These are phyloP conservation scores for Aureobasidium sp. DNA, from an alignment of 2,329 filamentous ascomycete genomes.

Conservation along the genomic window DNA sequence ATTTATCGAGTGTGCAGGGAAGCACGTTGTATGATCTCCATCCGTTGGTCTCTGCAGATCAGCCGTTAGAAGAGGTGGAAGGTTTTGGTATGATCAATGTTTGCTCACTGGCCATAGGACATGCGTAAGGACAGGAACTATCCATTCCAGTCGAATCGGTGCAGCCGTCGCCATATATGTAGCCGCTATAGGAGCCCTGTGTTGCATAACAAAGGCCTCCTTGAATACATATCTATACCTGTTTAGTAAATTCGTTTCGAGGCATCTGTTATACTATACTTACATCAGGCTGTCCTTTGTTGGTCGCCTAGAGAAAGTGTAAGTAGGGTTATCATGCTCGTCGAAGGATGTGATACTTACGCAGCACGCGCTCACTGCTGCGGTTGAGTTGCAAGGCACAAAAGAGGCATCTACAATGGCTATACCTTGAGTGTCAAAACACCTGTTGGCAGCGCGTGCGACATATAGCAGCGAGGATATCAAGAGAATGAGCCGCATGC, in stretches of 20 bases:
- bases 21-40: slow-evolving; percentile 8
- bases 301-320: not conserved
- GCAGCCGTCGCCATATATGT: slow-evolving; percentile 8
- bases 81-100: not conserved
- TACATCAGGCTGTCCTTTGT: not conserved
- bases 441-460: not conserved
- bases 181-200: not conserved
- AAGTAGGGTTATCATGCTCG: not conserved
- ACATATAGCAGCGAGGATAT: not conserved
- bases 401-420: not conserved
- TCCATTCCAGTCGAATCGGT: not conserved
- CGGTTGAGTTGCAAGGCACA: not conserved
- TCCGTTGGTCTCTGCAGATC: not conserved
- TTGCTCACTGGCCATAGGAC: slow-evolving; percentile 3
- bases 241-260: not conserved
- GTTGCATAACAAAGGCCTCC: slow-evolving; percentile 8
- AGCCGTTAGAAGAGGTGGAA: not conserved
- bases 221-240: not conserved
- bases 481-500: not conserved
- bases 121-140: not conserved
- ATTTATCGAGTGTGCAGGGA: not conserved
- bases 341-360: not conserved
- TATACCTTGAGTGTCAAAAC: not conserved
- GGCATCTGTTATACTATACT: not conserved
- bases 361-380: slow-evolving; percentile 4